Conservation (phyloP, 352 stramenopile genomes). For the Phytophthora colocasiae region DNA sequence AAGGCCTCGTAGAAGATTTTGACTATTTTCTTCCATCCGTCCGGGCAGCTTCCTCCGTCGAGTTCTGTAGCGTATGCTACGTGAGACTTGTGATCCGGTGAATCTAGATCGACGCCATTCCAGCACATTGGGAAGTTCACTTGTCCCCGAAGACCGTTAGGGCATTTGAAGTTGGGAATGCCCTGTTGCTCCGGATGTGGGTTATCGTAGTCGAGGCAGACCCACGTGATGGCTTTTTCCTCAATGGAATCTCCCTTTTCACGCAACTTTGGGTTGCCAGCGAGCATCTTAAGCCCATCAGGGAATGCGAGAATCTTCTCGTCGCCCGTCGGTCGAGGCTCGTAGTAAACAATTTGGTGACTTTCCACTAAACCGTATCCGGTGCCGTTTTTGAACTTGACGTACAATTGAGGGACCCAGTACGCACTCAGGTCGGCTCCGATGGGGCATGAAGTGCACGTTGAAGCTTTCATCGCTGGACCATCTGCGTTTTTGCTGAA, state of each 20-base stretch:
- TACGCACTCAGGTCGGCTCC: slow-evolving; percentile 55
- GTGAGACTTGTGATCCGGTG: slow-evolving; percentile 57
- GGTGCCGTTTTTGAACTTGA: slow-evolving; percentile 65
- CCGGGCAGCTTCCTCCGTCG: slow-evolving; percentile 47
- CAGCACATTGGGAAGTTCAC: slow-evolving; percentile 70
- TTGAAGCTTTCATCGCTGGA: slow-evolving; percentile 46
- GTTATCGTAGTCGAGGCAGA: slow-evolving; percentile 59
- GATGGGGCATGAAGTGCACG: slow-evolving; percentile 61
- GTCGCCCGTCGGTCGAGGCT: slow-evolving; percentile 37
- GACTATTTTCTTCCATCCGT: slow-evolving; percentile 60
- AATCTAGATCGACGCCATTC: slow-evolving; percentile 57
- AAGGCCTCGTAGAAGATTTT: slow-evolving; percentile 71
- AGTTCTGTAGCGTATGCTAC: slow-evolving; percentile 53
- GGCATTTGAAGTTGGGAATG: slow-evolving; percentile 55
- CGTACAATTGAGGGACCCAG: slow-evolving; percentile 59
- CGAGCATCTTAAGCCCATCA: slow-evolving; percentile 55
- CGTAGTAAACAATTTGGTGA: slow-evolving; percentile 64
- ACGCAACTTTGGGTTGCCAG: slow-evolving; percentile 46
- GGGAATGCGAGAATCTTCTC: slow-evolving; percentile 58
- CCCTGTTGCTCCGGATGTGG: slow-evolving; percentile 46
- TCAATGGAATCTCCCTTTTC: slow-evolving; percentile 44
- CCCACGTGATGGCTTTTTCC: slow-evolving; percentile 53
- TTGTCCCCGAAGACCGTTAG: slow-evolving; percentile 51
- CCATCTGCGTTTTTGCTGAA: slow-evolving; percentile 55
- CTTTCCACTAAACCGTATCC: slow-evolving; percentile 59